phyloP scores from a whole-genome alignment of 345 rosid genomes.

The Punica granatum region DNA sequence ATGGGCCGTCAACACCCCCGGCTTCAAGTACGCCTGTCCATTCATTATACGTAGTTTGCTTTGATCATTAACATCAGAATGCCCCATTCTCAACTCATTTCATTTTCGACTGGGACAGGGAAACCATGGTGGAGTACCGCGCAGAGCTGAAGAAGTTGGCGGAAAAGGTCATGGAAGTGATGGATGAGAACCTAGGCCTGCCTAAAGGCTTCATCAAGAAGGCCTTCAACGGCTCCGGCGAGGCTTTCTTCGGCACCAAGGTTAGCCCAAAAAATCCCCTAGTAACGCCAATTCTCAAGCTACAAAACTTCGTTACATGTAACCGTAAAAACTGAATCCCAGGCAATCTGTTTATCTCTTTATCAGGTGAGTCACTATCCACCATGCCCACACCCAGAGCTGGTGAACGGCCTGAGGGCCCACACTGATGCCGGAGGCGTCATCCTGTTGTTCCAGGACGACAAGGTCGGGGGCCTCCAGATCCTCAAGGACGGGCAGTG shows the following conservation, averaged over 20 bases:
- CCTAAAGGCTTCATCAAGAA: conserved; percentile 52
- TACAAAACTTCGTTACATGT: neutral
- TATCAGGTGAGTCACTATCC: conserved; percentile 82
- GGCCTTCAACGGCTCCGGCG: conserved; percentile 33
- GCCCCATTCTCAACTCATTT: neutral
- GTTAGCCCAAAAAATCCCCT: conserved; percentile 8
- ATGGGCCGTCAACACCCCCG: conserved; percentile 56
- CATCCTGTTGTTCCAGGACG: conserved; percentile 83
- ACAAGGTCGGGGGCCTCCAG: conserved; percentile 72
- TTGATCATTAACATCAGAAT: neutral
- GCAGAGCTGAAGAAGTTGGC: conserved; percentile 65
- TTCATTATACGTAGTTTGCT: too few relatives aligned
- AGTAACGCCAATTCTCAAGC: neutral
- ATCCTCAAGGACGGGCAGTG: conserved; percentile 69
- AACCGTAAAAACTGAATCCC: too few relatives aligned
- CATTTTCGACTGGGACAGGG: conserved; percentile 30
- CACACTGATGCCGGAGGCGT: conserved; percentile 97
- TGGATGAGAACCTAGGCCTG: conserved; percentile 79
- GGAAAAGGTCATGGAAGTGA: conserved; percentile 62
- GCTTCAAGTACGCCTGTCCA: conserved; percentile 44
- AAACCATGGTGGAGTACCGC: conserved; percentile 67
- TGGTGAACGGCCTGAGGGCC: conserved; percentile 62
- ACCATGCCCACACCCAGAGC: conserved; percentile 78
- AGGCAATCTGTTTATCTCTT: too few relatives aligned
- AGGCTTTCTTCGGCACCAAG: conserved; percentile 19